phyloP scores from a whole-genome alignment of 2,329 filamentous ascomycete species.

The Tympanopsis confertula region DNA sequence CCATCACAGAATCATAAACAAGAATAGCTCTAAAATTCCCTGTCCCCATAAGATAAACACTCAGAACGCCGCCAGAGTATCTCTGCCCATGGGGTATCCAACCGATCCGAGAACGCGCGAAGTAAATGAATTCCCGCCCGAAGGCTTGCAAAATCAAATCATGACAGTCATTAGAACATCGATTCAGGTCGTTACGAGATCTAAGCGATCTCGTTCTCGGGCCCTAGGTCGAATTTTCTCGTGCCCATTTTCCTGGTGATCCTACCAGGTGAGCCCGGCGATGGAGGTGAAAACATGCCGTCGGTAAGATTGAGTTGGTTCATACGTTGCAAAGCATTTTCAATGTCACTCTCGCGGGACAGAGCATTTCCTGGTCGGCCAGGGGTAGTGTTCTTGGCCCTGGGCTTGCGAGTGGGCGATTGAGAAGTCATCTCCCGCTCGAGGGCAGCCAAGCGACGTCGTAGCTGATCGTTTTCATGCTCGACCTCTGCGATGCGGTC shows the following conservation, averaged over 20 bases:
- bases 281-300: background rate
- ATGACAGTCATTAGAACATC: no score
- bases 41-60: no score
- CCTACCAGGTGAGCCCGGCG: constrained; percentile 9
- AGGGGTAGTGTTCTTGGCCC: background rate
- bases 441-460: background rate
- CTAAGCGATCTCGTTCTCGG: background rate
- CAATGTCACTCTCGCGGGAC: constrained; percentile 1
- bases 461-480: background rate
- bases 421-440: background rate
- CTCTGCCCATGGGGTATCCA: no score
- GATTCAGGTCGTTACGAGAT: no score
- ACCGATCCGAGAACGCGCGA: no score
- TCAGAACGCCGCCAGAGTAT: no score
- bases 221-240: constrained; percentile 12
- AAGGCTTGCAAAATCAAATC: no score
- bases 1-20: no score
- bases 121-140: no score
- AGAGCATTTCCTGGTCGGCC: no score
- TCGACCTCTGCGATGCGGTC: background rate
- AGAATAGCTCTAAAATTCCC: no score
- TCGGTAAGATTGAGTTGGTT: background rate
- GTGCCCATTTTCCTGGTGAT: constrained; percentile 9
- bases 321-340: background rate
- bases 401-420: background rate